Evolutionary conservation across 2,329 filamentous ascomycete species (phyloP).

Genomic region (Xylaria sp.): DNA sequence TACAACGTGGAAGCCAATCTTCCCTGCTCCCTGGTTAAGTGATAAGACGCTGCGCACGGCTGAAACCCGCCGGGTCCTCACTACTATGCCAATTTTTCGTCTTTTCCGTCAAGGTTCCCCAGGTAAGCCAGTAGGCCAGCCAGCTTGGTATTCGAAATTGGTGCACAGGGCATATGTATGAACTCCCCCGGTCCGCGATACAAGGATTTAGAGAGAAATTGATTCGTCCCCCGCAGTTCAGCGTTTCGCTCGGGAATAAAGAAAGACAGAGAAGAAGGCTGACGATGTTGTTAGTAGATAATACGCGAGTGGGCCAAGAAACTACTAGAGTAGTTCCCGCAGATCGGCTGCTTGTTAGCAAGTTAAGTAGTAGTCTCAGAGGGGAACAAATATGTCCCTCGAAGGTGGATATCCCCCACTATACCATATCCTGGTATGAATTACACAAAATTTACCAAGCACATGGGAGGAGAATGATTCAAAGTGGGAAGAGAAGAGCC

Average conservation of each 20-base stretch:
- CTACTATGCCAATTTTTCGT: slow-evolving; percentile 7
- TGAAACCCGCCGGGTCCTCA: slow-evolving; percentile 21
- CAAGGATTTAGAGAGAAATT: slow-evolving; percentile 23
- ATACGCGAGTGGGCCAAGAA: slow-evolving; percentile 5
- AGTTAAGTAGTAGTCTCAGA: slow-evolving; percentile 25
- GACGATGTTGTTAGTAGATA: slow-evolving; percentile 20
- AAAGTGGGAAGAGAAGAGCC: slow-evolving; percentile 18
- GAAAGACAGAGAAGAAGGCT: slow-evolving; percentile 9
- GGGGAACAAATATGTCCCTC: slow-evolving; percentile 37
- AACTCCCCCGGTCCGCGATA: slow-evolving; percentile 11
- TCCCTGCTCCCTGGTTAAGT: neutral
- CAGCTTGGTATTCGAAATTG: slow-evolving; percentile 11
- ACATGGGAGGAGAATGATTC: slow-evolving; percentile 2
- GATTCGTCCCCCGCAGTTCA: neutral
- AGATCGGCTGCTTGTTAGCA: slow-evolving; percentile 32
- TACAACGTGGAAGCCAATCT: slow-evolving; percentile 21
- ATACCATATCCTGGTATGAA: slow-evolving; percentile 34
- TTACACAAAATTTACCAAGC: slow-evolving; percentile 29
- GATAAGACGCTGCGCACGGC: neutral
- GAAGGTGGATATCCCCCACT: slow-evolving; percentile 28
- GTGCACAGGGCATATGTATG: slow-evolving; percentile 19
- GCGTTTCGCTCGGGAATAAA: neutral
- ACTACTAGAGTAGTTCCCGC: slow-evolving; percentile 34
- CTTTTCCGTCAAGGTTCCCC: slow-evolving; percentile 15
- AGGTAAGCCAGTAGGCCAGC: slow-evolving; percentile 26